A percentile compares a stretch with the other conserved stretches of the same genome.
Conservation (phyloP, 345 rosid species). For the Corchorus capsularis region DNA sequence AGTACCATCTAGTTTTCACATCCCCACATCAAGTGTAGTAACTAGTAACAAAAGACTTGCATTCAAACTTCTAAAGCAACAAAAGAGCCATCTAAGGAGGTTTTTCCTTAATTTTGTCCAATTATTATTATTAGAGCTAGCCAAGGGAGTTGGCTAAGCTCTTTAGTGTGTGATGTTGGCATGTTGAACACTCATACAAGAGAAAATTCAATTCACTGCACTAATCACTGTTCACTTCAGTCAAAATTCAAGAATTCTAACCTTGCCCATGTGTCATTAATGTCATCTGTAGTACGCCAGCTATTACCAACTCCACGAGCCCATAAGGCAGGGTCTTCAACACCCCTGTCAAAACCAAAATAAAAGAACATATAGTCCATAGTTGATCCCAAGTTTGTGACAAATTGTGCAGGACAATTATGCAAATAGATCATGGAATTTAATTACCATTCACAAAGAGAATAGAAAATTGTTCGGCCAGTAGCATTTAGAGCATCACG, state of each 20-base stretch:
- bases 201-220: not conserved
- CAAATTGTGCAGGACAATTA: not conserved
- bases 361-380: constrained; percentile 15
- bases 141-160: not conserved
- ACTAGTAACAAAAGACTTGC: not conserved
- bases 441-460: constrained; percentile 91
- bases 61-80: not conserved
- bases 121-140: too few relatives aligned
- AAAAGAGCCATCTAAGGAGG: not conserved
- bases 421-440: not conserved
- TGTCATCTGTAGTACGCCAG: constrained; percentile 97
- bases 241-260: constrained; percentile 40
- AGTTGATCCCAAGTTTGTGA: constrained; percentile 1
- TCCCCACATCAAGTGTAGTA: not conserved
- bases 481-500: constrained; percentile 80
- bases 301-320: constrained; percentile 92
- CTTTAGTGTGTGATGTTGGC: not conserved
- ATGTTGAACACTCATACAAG: not conserved
- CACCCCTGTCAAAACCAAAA: constrained; percentile 66
- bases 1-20: not conserved
- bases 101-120: too few relatives aligned
- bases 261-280: constrained; percentile 97
- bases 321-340: constrained; percentile 93
- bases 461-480: constrained; percentile 72
- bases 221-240: not conserved